phyloP scores from a whole-genome alignment of 805 yeast species.

The Tetrapisispora nanseiensis region DNA sequence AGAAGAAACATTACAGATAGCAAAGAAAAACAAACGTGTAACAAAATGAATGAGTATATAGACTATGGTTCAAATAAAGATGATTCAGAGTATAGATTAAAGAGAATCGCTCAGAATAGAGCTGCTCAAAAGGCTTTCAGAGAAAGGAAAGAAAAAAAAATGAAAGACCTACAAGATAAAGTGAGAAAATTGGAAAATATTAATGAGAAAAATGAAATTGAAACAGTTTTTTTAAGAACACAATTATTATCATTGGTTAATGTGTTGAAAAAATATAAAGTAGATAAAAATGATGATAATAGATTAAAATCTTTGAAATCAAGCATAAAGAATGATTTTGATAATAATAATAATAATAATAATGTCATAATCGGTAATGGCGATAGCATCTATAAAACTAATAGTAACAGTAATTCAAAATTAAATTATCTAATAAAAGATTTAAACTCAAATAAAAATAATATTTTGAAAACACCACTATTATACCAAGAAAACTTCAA shows the following conservation, averaged over 20 bases:
- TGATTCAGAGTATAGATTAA: constrained; percentile 66
- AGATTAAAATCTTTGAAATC: constrained; percentile 10
- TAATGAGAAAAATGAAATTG: constrained; percentile 58
- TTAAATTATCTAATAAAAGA: neutral
- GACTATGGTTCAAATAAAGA: neutral
- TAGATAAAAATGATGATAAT: constrained; percentile 16
- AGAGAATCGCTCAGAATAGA: constrained; percentile 90
- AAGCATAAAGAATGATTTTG: neutral
- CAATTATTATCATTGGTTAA: constrained; percentile 68
- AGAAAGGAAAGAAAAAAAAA: constrained; percentile 80
- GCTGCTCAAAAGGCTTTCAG: constrained; percentile 98
- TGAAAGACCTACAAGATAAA: constrained; percentile 76
- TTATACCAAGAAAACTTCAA: too few species aligned
- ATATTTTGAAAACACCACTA: too few species aligned
- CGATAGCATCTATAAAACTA: too few species aligned
- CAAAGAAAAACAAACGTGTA: too few species aligned
- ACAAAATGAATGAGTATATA: neutral
- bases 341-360: neutral
- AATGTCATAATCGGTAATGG: too few species aligned
- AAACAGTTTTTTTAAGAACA: constrained; percentile 61
- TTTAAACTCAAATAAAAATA: neutral
- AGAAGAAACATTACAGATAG: too few species aligned
- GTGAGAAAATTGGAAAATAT: constrained; percentile 64
- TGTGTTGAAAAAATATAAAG: constrained; percentile 52
- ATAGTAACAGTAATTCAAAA: neutral